These are phyloP conservation scores for Strobilomyces dryophilus DNA, from an alignment of 768 basidiomycete genomes.

Conservation along the genomic window DNA sequence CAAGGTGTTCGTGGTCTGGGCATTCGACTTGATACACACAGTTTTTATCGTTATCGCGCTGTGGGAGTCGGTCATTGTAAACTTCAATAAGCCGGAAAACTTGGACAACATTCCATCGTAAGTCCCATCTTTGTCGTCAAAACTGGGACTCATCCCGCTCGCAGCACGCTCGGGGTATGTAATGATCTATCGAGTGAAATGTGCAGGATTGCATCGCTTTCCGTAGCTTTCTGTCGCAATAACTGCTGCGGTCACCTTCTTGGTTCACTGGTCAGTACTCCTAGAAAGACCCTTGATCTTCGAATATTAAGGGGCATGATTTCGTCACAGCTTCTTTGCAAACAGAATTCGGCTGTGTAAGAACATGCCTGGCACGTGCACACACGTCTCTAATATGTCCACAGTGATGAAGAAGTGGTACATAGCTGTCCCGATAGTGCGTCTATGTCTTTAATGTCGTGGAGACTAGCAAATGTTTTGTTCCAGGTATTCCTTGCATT, in stretches of 20 bases:
- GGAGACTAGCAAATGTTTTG: not conserved
- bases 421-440: constrained; percentile 26
- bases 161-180: constrained; percentile 28
- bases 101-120: constrained; percentile 31
- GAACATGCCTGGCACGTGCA: not conserved
- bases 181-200: not conserved
- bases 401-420: constrained; percentile 33
- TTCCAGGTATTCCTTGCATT: constrained; percentile 29
- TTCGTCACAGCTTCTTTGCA: constrained; percentile 25
- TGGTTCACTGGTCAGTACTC: constrained; percentile 29
- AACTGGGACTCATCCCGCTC: not conserved
- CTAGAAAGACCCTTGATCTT: not conserved
- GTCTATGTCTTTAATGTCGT: not conserved
- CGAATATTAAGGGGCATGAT: not conserved
- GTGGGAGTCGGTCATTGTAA: constrained; percentile 28
- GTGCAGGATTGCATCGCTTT: not conserved
- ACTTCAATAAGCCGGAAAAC: constrained; percentile 20
- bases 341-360: constrained; percentile 31
- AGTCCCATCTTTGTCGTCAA: not conserved
- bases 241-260: constrained; percentile 27
- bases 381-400: constrained; percentile 1
- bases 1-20: constrained; percentile 29
- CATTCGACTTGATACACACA: constrained; percentile 28
- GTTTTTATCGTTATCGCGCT: constrained; percentile 20
- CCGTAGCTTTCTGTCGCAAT: constrained; percentile 31